Conservation (phyloP, 1,284 basidiomycete species). For the Boletus holoroseus region DNA sequence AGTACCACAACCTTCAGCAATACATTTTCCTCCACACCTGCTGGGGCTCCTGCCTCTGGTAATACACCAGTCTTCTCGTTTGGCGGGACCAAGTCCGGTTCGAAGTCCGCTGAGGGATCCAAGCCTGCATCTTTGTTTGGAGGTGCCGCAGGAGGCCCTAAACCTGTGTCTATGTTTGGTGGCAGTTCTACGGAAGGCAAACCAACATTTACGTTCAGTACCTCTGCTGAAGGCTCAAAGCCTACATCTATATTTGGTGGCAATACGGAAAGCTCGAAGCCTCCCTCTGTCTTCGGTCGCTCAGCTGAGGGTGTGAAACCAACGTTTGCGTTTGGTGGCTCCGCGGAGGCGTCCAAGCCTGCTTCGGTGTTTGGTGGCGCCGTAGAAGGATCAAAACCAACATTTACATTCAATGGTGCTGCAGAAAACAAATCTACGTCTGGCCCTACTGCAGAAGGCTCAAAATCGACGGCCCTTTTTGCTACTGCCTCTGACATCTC, state of each 20-base stretch:
- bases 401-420: not conserved
- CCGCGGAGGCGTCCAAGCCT: slow-evolving; percentile 11
- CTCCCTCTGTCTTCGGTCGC: slow-evolving; percentile 8
- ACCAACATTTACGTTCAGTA: slow-evolving; percentile 20
- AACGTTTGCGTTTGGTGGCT: slow-evolving; percentile 11
- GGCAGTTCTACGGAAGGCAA: slow-evolving; percentile 11
- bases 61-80: slow-evolving; percentile 20
- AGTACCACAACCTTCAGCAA: slow-evolving; percentile 2
- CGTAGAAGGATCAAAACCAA: slow-evolving; percentile 9
- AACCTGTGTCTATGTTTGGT: slow-evolving; percentile 6
- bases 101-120: slow-evolving; percentile 19
- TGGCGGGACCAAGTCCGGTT: slow-evolving; percentile 14
- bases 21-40: slow-evolving; percentile 10
- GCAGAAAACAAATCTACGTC: slow-evolving; percentile 4
- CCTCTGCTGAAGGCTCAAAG: slow-evolving; percentile 8
- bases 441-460: not conserved
- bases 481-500: not conserved
- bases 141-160: not conserved
- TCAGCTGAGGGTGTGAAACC: slow-evolving; percentile 9
- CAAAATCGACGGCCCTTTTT: not conserved
- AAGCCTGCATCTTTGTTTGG: slow-evolving; percentile 20
- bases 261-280: slow-evolving; percentile 8
- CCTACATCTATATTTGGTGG: slow-evolving; percentile 11
- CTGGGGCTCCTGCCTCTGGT: slow-evolving; percentile 8
- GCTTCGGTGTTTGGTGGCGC: slow-evolving; percentile 1